phyloP scores from a whole-genome alignment of 768 basidiomycete species.

The Auricularia auricula-judae region DNA sequence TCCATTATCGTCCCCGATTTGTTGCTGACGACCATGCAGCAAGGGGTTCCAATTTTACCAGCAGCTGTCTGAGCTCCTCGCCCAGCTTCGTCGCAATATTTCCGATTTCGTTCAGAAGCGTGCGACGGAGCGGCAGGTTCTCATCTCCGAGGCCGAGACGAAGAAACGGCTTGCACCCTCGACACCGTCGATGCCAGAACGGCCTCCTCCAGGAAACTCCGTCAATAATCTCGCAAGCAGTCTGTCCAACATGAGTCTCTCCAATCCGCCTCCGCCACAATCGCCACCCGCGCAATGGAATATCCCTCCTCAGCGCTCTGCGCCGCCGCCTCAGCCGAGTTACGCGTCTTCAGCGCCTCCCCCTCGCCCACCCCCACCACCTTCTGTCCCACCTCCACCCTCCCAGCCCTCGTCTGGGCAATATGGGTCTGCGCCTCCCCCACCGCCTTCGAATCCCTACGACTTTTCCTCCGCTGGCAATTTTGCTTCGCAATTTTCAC shows the following conservation, averaged over 20 bases:
- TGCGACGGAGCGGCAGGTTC: constrained; percentile 54
- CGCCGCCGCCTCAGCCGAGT: constrained; percentile 10
- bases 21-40: constrained; percentile 24
- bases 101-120: constrained; percentile 54
- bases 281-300: constrained; percentile 8
- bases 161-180: constrained; percentile 46
- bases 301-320: constrained; percentile 12
- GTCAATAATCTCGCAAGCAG: background rate
- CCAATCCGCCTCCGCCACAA: background rate
- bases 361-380: constrained; percentile 13
- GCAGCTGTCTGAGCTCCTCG: constrained; percentile 58
- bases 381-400: constrained; percentile 7
- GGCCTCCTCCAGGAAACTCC: constrained; percentile 26
- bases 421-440: constrained; percentile 2
- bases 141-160: constrained; percentile 60
- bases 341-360: constrained; percentile 19
- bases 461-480: background rate
- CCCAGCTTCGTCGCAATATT: constrained; percentile 45
- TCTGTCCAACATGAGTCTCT: constrained; percentile 11
- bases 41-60: constrained; percentile 86
- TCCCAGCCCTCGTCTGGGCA: background rate
- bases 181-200: constrained; percentile 37
- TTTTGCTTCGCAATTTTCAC: background rate
- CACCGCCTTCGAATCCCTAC: constrained; percentile 10
- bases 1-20: background rate